These are phyloP conservation scores for Stylonectria norvegica DNA, from an alignment of 2,329 filamentous ascomycete genomes.

Conservation along the genomic window DNA sequence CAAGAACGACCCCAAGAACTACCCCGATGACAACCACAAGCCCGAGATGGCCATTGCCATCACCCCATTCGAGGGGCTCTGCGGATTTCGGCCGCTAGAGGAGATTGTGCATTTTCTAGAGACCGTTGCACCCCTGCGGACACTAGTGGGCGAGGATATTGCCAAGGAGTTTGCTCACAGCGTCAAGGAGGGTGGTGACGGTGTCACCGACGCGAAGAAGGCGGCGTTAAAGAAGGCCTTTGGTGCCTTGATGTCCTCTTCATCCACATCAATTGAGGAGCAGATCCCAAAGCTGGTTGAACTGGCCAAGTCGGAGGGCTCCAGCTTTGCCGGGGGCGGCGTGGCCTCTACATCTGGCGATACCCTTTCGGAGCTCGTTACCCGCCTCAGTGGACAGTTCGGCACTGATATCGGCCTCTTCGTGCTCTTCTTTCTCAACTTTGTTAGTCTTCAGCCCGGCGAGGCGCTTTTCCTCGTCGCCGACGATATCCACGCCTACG, in stretches of 20 bases:
- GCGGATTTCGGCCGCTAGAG: conserved; percentile 82
- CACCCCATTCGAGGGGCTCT: conserved; percentile 92
- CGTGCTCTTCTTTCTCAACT: conserved; percentile 96
- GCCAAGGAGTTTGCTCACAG: conserved; percentile 54
- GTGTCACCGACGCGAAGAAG: conserved; percentile 62
- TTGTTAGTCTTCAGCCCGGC: conserved; percentile 79
- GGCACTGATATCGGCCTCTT: conserved; percentile 89
- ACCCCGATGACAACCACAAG: conserved; percentile 99
- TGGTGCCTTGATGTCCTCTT: conserved; percentile 74
- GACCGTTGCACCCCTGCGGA: conserved; percentile 52
- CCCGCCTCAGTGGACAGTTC: conserved; percentile 77
- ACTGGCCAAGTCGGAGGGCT: conserved; percentile 64
- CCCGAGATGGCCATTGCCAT: conserved; percentile 99
- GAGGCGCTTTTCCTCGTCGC: conserved; percentile 96
- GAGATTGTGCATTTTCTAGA: conserved; percentile 86
- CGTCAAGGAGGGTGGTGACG: conserved; percentile 38
- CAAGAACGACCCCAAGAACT: conserved; percentile 83
- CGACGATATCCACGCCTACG: conserved; percentile 95
- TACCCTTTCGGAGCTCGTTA: conserved; percentile 72
- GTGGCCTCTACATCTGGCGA: conserved; percentile 64
- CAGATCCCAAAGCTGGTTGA: conserved; percentile 68
- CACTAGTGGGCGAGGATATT: conserved; percentile 63
- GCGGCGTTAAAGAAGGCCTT: conserved; percentile 73
- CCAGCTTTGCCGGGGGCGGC: conserved; percentile 71
- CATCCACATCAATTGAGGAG: conserved; percentile 50